phyloP scores from a whole-genome alignment of 2,329 filamentous ascomycete genomes.

The Cladosporium cucumerinum region DNA sequence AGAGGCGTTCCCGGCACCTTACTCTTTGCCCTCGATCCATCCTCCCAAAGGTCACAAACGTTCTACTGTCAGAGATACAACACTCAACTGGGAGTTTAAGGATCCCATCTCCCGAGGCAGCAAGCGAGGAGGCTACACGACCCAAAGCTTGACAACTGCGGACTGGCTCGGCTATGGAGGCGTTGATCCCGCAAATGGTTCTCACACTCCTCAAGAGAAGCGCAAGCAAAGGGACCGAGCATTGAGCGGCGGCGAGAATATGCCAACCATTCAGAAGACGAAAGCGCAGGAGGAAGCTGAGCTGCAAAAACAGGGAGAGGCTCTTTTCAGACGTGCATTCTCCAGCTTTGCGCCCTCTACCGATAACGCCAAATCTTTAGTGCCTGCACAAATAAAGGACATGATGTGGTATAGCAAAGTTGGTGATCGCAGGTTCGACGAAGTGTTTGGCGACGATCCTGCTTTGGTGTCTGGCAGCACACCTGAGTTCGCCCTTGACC shows the following conservation, averaged over 20 bases:
- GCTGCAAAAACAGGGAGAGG: conserved; percentile 61
- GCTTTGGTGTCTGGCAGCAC: conserved; percentile 36
- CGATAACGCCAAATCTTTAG: conserved; percentile 68
- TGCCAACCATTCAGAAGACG: conserved; percentile 21
- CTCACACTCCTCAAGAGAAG: conserved; percentile 60
- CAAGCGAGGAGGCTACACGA: conserved; percentile 58
- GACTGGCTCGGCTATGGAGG: conserved; percentile 60
- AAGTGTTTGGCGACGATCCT: conserved; percentile 57
- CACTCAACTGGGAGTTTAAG: conserved; percentile 46
- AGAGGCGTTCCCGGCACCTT: conserved; percentile 68
- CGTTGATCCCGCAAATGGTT: conserved; percentile 41
- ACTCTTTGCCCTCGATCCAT: conserved; percentile 62
- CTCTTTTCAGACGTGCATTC: conserved; percentile 72
- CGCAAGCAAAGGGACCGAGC: conserved; percentile 69
- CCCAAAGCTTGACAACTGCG: conserved; percentile 62
- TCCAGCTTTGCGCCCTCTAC: conserved; percentile 75
- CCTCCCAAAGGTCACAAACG: conserved; percentile 67
- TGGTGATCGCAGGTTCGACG: conserved; percentile 63
- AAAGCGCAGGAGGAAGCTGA: conserved; percentile 36
- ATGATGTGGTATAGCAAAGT: conserved; percentile 73
- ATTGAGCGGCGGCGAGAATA: conserved; percentile 62
- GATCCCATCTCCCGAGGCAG: conserved; percentile 29
- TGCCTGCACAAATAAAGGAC: conserved; percentile 64
- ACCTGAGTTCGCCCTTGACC: conserved; percentile 35
- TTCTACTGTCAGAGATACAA: conserved; percentile 57